Evolutionary conservation across 306 rosid genomes (phyloP).

Genomic region (Boehmeria nivea): DNA sequence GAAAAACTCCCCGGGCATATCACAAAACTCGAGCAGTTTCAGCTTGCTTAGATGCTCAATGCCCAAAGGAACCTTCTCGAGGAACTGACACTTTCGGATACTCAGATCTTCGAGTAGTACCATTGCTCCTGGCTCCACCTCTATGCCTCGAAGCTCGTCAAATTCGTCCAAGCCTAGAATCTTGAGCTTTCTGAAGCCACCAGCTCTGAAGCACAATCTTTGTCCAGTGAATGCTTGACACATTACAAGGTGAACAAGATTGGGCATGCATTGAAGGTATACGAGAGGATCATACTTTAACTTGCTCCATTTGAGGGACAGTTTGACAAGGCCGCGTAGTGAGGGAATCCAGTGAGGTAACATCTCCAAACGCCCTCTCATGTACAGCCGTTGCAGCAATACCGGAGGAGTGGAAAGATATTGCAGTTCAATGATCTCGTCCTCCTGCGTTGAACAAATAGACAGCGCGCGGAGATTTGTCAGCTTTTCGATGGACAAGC

Average conservation of each 20-base stretch:
- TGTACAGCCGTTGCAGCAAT: constrained; percentile 29
- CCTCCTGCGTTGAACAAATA: constrained; percentile 20
- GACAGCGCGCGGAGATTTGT: constrained; percentile 26
- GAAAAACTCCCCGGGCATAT: constrained; percentile 27
- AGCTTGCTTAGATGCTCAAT: constrained; percentile 24
- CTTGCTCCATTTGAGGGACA: constrained; percentile 31
- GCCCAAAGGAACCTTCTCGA: constrained; percentile 30
- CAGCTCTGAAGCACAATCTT: constrained; percentile 20
- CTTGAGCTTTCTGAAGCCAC: constrained; percentile 29
- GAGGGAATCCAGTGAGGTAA: constrained; percentile 39
- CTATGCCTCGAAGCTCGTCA: constrained; percentile 18
- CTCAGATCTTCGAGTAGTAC: constrained; percentile 19
- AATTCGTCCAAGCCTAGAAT: constrained; percentile 21
- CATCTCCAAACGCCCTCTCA: constrained; percentile 33
- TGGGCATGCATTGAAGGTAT: constrained; percentile 25
- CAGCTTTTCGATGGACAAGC: constrained; percentile 27
- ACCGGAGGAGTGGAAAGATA: constrained; percentile 33
- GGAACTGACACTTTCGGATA: constrained; percentile 18
- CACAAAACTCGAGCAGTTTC: constrained; percentile 26
- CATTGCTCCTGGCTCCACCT: constrained; percentile 26
- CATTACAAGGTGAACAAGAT: constrained; percentile 27
- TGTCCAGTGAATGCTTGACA: constrained; percentile 20
- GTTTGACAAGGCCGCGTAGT: constrained; percentile 25
- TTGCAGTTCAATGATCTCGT: constrained; percentile 29
- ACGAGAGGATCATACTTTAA: constrained; percentile 35